Percentiles rank a stretch among this genome's conserved stretches.
Conservation (phyloP, 2,329 filamentous ascomycete genomes). For the Trichoderma sp. region DNA sequence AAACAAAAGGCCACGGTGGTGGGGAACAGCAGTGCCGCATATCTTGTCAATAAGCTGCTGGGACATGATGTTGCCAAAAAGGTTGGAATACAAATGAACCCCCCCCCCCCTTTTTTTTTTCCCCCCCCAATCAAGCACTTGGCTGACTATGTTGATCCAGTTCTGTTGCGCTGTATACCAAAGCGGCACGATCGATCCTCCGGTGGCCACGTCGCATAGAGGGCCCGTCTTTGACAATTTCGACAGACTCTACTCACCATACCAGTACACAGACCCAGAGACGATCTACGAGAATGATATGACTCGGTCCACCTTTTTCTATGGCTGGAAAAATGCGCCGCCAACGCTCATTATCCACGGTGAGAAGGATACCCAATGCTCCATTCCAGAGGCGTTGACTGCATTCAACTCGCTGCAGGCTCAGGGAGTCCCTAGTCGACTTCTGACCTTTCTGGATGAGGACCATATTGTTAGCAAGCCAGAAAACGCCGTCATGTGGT, state of each 20-base stretch:
- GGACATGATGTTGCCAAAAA: constrained; percentile 50
- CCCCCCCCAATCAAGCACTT: background rate
- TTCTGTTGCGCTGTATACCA: constrained; percentile 43
- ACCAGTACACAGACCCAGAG: constrained; percentile 31
- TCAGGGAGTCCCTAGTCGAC: constrained; percentile 62
- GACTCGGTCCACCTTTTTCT: constrained; percentile 28
- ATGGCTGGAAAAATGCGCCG: constrained; percentile 58
- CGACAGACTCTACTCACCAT: constrained; percentile 43
- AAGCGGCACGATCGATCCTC: constrained; percentile 42
- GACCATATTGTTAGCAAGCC: constrained; percentile 67
- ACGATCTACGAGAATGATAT: background rate
- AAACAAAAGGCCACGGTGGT: constrained; percentile 49
- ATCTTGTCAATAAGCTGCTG: constrained; percentile 59
- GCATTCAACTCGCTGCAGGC: constrained; percentile 71
- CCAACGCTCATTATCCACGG: constrained; percentile 72
- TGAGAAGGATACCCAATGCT: constrained; percentile 61
- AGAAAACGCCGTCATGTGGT: constrained; percentile 68
- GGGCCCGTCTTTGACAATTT: constrained; percentile 25
- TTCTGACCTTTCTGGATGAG: constrained; percentile 71
- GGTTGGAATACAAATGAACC: constrained; percentile 25
- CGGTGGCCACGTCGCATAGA: constrained; percentile 22
- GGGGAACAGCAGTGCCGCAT: constrained; percentile 56
- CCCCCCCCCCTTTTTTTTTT: too few relatives aligned
- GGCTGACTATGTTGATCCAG: constrained; percentile 7
- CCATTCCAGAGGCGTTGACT: constrained; percentile 54